Percentiles rank a stretch among this genome's conserved stretches.
These are phyloP conservation scores for Claviceps africana DNA, from an alignment of 2,329 filamentous ascomycete species.

Conservation along the genomic window DNA sequence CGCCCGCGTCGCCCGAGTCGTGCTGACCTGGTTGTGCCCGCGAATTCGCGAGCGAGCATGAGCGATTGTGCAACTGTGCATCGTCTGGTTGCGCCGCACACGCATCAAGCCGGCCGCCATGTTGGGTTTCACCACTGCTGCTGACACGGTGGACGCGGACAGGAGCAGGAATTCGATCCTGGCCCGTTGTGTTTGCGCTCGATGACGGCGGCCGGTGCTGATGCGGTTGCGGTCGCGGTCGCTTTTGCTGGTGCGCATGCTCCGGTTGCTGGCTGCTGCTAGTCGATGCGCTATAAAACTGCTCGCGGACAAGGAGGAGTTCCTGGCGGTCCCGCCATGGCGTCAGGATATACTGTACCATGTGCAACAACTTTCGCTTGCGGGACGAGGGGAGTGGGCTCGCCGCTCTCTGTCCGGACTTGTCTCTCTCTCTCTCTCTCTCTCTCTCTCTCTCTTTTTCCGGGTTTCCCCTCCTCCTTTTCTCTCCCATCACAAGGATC, in stretches of 20 bases:
- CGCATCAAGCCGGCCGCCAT: neutral
- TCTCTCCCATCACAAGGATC: too few species aligned
- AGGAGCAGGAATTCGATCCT: neutral
- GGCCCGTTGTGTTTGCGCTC: neutral
- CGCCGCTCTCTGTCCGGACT: neutral
- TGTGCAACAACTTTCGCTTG: neutral
- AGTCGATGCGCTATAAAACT: constrained; percentile 38
- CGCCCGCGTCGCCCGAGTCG: neutral
- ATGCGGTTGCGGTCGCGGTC: constrained; percentile 2
- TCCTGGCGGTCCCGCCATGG: constrained; percentile 56
- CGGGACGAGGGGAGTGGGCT: neutral
- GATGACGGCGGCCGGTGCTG: constrained; percentile 1
- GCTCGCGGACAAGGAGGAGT: constrained; percentile 48
- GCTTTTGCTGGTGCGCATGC: neutral
- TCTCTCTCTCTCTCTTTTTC: neutral
- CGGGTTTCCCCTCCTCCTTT: too few species aligned
- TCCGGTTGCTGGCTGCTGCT: constrained; percentile 8
- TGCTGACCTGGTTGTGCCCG: neutral
- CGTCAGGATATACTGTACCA: constrained; percentile 57
- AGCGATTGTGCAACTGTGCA: constrained; percentile 1
- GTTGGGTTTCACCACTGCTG: neutral
- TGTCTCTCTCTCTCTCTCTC: neutral
- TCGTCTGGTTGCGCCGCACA: neutral
- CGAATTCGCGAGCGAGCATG: neutral
- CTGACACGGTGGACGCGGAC: neutral